Evolutionary conservation across 176 grass and related monocot species (phyloP).

Genomic region (Themeda triandra): DNA sequence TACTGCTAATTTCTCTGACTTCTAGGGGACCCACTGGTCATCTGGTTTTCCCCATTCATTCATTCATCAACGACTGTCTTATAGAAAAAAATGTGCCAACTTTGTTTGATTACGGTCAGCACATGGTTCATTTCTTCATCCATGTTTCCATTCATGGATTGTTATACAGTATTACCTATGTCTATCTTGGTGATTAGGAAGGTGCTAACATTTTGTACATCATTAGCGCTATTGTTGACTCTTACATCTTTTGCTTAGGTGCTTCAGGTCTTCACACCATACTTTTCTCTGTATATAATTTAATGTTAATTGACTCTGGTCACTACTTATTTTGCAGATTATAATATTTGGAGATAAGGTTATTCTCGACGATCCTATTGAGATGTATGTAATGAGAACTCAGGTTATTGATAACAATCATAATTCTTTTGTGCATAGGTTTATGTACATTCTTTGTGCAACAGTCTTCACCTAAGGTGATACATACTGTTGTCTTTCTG

Average conservation of each 20-base stretch:
- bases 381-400: slow-evolving; percentile 81
- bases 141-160: neutral
- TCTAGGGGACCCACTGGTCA: neutral
- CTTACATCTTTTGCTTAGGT: slow-evolving; percentile 3
- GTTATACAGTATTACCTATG: neutral
- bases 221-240: neutral
- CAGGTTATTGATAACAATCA: slow-evolving; percentile 57
- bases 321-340: slow-evolving; percentile 61
- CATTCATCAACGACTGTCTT: neutral
- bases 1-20: slow-evolving; percentile 11
- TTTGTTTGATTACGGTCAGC: neutral
- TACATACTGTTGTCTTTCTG: neutral
- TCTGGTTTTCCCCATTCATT: slow-evolving; percentile 1
- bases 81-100: slow-evolving; percentile 1
- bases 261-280: neutral
- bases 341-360: slow-evolving; percentile 92
- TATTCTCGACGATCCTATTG: slow-evolving; percentile 86
- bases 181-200: neutral
- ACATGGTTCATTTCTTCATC: slow-evolving; percentile 26
- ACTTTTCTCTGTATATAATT: neutral
- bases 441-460: slow-evolving; percentile 22
- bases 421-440: slow-evolving; percentile 26
- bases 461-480: neutral
- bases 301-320: neutral
- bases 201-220: neutral